Conservation (phyloP, 1,284 basidiomycete species). For the Ganoderma multipileum region DNA sequence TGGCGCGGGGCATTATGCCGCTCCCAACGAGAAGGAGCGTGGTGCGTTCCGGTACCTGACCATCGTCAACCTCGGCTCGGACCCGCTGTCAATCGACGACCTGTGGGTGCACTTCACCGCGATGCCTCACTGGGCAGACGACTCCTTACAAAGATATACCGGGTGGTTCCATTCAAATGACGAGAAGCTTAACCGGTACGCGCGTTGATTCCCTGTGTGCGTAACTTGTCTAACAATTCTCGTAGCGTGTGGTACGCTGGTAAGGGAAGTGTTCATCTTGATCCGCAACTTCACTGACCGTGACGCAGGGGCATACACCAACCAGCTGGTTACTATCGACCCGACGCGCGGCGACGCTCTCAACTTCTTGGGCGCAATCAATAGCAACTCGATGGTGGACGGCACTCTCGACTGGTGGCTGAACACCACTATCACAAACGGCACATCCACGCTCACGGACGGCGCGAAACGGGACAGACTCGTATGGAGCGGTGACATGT, state of each 20-base stretch:
- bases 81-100: conserved; percentile 15
- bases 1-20: conserved; percentile 12
- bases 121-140: conserved; percentile 29
- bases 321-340: conserved; percentile 25
- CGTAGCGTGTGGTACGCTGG: conserved; percentile 29
- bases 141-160: conserved; percentile 19
- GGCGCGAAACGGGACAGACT: conserved; percentile 29
- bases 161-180: conserved; percentile 31
- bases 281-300: not conserved
- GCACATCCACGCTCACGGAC: conserved; percentile 22
- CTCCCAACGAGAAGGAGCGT: conserved; percentile 26
- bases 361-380: conserved; percentile 3
- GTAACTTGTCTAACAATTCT: not conserved
- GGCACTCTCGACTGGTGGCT: conserved; percentile 23
- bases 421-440: conserved; percentile 16
- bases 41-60: conserved; percentile 30
- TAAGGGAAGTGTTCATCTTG: not conserved
- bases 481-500: conserved; percentile 31
- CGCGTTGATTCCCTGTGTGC: too few species aligned
- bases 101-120: conserved; percentile 29
- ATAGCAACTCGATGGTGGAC: not conserved
- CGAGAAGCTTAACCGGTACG: conserved; percentile 29
- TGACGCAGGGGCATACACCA: conserved; percentile 26
- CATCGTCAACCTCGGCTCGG: conserved; percentile 22
- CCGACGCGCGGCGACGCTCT: conserved; percentile 20